Percentiles rank a stretch among this genome's conserved stretches.
Evolutionary conservation across 2,329 filamentous ascomycete species (phyloP).

Genomic region (Diaporthe vexans): DNA sequence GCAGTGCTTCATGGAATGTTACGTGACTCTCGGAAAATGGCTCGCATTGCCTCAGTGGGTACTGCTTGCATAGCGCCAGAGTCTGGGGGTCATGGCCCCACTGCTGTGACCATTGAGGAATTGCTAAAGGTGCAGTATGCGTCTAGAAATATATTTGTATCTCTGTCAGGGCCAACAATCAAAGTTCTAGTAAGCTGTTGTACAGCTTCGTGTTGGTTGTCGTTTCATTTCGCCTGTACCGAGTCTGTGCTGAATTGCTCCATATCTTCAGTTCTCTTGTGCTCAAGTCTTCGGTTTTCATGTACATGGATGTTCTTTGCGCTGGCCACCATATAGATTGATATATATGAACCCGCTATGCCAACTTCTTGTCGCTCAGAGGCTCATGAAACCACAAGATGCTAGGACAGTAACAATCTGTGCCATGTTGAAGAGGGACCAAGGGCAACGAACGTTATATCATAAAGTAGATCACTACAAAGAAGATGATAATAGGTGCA

Average conservation of each 20-base stretch:
- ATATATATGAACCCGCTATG: background rate
- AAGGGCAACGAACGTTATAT: no score
- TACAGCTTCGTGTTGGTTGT: no score
- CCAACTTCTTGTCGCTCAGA: background rate
- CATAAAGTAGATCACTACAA: no score
- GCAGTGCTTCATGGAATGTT: no score
- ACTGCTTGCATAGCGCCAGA: no score
- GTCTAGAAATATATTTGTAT: background rate
- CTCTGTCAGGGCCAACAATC: background rate
- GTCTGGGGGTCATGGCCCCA: background rate
- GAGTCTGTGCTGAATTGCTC: background rate
- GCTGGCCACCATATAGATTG: background rate
- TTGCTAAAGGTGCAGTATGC: no score
- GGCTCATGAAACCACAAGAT: no score
- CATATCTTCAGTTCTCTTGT: background rate
- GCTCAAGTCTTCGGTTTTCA: background rate
- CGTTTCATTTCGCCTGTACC: background rate
- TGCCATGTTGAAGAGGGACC: no score
- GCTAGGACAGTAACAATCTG: no score
- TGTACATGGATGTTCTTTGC: background rate
- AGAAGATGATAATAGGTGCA: no score
- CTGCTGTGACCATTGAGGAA: no score
- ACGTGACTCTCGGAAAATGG: background rate
- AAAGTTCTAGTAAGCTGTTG: background rate
- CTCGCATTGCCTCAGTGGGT: background rate